Conservation (phyloP, 2,329 filamentous ascomycete genomes). For the Xylaria sp. region DNA sequence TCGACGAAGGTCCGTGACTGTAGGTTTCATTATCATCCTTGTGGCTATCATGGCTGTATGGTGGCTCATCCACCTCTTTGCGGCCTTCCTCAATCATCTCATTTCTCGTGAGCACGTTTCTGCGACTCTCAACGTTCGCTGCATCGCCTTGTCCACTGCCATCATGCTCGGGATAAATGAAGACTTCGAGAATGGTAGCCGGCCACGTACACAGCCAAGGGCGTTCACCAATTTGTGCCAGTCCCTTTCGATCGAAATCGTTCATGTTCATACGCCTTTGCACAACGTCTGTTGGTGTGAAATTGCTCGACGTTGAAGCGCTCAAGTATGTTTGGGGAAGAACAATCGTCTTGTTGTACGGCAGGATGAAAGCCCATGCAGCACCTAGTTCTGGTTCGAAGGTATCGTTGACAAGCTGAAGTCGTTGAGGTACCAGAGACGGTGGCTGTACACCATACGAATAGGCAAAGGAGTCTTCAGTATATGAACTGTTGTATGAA, state of each 20-base stretch:
- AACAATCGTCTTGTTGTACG: constrained; percentile 54
- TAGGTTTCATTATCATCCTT: not conserved
- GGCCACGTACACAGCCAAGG: constrained; percentile 58
- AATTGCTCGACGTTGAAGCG: constrained; percentile 1
- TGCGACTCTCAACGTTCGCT: not conserved
- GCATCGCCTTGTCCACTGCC: constrained; percentile 30
- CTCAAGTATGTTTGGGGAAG: constrained; percentile 40
- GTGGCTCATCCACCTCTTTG: not conserved
- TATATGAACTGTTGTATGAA: constrained; percentile 35
- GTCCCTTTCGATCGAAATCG: constrained; percentile 36
- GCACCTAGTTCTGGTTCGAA: constrained; percentile 45
- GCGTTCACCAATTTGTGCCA: constrained; percentile 43
- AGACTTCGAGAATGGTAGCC: constrained; percentile 49
- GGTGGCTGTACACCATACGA: constrained; percentile 53
- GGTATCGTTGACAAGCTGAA: constrained; percentile 49
- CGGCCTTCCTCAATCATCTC: not conserved
- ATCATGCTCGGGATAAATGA: constrained; percentile 52
- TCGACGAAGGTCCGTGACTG: not conserved
- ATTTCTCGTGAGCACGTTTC: not conserved
- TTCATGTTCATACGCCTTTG: constrained; percentile 28
- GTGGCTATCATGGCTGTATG: not conserved
- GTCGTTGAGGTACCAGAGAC: constrained; percentile 35
- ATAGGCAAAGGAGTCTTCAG: constrained; percentile 36
- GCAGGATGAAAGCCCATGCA: constrained; percentile 49
- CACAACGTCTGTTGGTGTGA: constrained; percentile 9